Evolutionary conservation across 148 eudicot genomes (phyloP), one percentile per base, ranked within the genome.

Genomic region (Amaranthus cruentus): DNA sequence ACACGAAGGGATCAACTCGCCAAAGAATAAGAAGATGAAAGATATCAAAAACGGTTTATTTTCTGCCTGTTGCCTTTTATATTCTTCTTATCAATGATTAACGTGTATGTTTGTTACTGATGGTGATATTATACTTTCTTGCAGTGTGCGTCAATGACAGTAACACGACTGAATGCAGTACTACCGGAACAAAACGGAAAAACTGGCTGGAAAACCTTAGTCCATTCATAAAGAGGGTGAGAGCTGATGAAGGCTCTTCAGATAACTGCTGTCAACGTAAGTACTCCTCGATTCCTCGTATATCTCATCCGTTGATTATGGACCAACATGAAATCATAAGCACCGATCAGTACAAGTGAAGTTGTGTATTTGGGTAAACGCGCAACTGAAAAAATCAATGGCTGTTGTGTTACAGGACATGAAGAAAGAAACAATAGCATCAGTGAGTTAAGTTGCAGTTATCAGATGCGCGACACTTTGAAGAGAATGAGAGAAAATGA

Each of bases 401-500:
- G 9, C 3, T 42, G 15, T 50, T 38, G 9, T 52, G 15, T 28
- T 52, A 53, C 73, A 84, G 88, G 82, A 60, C 7, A 47, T 10
- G 62, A 65, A 49, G 78, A 47, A 46, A 76, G 62, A 64, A 81
- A 58, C 9, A 42, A 63, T 7, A 55, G 75, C 14, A 80, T 18
- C 62, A 59, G 72, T 59, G 62, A 48, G 46, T 65, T 79, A 47
- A 57, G 68, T 12, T 86, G 88, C 72, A 77, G 77, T 28, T 61
- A 68, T 6, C 58, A 60, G 48, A 4, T 71, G 63, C 62, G 73
- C 46, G 77, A 68, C 62, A 80, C 55, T 69, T 43, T 70, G 76
- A 85, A 89, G 63, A 78, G 88, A 72, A 68, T 14, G 74, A 78
- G 87, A 71, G 89, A 78, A 53, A 88, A 82, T n/a, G 86, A 83